Percentiles rank a stretch among this genome's conserved stretches.
Evolutionary conservation across 331 rosid species (phyloP).

Genomic region (Rosa hybrid): DNA sequence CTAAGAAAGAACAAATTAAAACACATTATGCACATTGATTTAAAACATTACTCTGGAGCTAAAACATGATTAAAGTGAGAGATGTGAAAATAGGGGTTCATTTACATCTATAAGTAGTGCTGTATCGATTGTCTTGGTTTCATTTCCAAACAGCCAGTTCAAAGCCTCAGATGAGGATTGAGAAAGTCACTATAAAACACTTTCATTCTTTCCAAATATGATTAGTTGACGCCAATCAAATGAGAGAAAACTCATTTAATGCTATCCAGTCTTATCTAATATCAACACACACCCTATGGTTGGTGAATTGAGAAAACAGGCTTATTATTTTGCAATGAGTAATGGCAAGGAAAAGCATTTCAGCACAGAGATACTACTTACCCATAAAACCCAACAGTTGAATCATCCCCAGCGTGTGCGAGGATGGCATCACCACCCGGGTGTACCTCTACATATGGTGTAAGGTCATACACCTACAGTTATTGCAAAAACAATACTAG

Average conservation of each 20-base stretch:
- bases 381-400: constrained; percentile 87
- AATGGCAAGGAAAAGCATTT: not conserved
- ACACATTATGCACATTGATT: not conserved
- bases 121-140: not conserved
- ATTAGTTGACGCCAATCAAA: not conserved
- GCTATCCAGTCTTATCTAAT: not conserved
- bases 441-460: constrained; percentile 94
- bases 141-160: not conserved
- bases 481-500: not conserved
- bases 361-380: constrained; percentile 21
- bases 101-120: not conserved
- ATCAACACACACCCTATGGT: not conserved
- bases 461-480: constrained; percentile 79
- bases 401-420: constrained; percentile 86
- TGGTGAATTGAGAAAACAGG: not conserved
- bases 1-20: not conserved
- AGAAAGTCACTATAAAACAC: not conserved
- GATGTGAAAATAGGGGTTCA: not conserved
- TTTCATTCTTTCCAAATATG: not conserved
- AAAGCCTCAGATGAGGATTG: not conserved
- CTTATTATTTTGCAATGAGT: not conserved
- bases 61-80: not conserved
- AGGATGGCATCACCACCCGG: constrained; percentile 99
- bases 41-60: not conserved
- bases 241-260: not conserved